Base-by-base conservation (phyloP, 805 yeast species). In the Kazachstania martiniae region DNA sequence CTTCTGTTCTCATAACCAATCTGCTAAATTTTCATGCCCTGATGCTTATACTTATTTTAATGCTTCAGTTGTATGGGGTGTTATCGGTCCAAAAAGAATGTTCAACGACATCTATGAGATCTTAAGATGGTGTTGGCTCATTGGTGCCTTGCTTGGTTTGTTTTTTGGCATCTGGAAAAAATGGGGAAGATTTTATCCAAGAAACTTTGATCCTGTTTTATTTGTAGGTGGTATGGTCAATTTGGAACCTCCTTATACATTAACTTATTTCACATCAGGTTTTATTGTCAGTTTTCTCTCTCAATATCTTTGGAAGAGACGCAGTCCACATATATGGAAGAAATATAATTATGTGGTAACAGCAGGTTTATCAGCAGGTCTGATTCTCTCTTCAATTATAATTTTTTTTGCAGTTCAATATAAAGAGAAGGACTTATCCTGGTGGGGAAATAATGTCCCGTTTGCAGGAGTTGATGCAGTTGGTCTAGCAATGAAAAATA, bases 381-480 rank as follows among this genome's bases (percentile, higher is more conserved):
- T 74, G 13, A 82, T 81, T 2, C 64, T 75, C 39, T 61, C 75
- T 36, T 54, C 77, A 4, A 38, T 56, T 12, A 44, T 53, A 35
- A 68, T 75, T 24, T 77, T 77, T 56, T 72, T 73, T 45, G 55
- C 69, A 1, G 64, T 65, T 4, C 58, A 61, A 36, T 72, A 63
- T 44, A 62, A 69, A 29, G 57, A 60, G 3, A 59, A 56, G 18
- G 39, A 47, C 4, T 32, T 75, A 10, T 39, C 54, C 25, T 77
- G 85, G 85, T 77, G 85, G 85, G 85, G 85, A 1, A 74, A 73
- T 35, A 51, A 37, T n/a, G 65, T 63, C 9, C 25, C 47, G 1
- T 46, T 41, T 30, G 34, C 31, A 8, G 49, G 51, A 14, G 32
- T 34, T 3, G 50, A 46, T 27, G 41, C 33, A 5, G 33, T 25